A percentile compares a stretch with the other conserved stretches of the same genome.
These are phyloP conservation scores for Vitellaria paradoxa DNA, from an alignment of 179 eudicot genomes.

Conservation along the genomic window DNA sequence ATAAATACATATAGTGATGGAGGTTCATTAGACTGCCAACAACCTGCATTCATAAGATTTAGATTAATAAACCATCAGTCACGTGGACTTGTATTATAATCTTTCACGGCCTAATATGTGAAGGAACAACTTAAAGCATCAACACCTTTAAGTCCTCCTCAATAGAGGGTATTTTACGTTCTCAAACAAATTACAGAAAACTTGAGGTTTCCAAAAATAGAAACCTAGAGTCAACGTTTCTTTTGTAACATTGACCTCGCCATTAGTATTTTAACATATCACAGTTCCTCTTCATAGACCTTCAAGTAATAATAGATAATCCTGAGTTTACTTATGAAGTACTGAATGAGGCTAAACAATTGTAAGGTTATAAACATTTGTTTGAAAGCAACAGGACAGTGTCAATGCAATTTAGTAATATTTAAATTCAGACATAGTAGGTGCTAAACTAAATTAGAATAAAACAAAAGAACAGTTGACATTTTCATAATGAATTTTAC, in stretches of 20 bases:
- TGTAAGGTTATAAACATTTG: no score
- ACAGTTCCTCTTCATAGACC: no score
- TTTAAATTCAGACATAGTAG: neutral
- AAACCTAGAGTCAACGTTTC: neutral
- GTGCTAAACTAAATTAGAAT: neutral
- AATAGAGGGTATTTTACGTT: neutral
- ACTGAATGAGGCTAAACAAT: no score
- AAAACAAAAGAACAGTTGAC: no score
- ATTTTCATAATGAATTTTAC: no score
- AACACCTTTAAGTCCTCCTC: neutral
- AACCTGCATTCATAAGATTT: slow-evolving; percentile 45
- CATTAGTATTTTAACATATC: no score
- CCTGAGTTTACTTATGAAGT: neutral
- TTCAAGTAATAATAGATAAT: neutral
- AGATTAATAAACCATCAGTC: slow-evolving; percentile 9
- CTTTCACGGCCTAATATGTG: neutral
- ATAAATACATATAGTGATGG: slow-evolving; percentile 83
- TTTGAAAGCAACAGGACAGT: neutral
- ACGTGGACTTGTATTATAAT: neutral
- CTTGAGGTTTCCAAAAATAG: neutral
- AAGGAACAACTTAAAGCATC: neutral
- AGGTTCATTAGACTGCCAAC: slow-evolving; percentile 79
- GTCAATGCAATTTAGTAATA: neutral
- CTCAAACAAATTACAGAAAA: neutral
- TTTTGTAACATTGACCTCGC: neutral